These are phyloP conservation scores for Ambrosia artemisiifolia DNA, from an alignment of 129 eudicot genomes.

Conservation along the genomic window DNA sequence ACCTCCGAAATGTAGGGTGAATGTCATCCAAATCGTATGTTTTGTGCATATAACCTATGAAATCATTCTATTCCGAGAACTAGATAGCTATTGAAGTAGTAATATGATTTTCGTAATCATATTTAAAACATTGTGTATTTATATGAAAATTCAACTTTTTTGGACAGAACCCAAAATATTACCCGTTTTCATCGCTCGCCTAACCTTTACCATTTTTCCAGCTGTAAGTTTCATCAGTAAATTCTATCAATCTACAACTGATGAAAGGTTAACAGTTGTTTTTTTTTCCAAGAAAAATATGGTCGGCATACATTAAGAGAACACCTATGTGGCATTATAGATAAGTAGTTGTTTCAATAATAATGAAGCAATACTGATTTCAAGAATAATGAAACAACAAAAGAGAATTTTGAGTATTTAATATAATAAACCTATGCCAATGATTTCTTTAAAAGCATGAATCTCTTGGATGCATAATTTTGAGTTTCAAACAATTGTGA, in stretches of 20 bases:
- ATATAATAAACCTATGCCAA: not conserved
- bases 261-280: not conserved
- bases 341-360: not conserved
- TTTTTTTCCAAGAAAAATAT: not conserved
- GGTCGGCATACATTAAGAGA: not conserved
- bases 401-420: not conserved
- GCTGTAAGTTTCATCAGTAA: not conserved
- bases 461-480: constrained; percentile 5
- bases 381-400: not conserved
- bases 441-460: not conserved
- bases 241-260: not conserved
- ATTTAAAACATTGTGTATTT: not conserved
- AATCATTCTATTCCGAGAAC: not conserved
- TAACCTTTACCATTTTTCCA: not conserved
- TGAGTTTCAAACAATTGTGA: not conserved
- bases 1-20: not conserved
- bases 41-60: not conserved
- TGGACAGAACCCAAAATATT: not conserved
- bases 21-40: not conserved
- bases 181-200: not conserved
- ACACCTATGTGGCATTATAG: not conserved
- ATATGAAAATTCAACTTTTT: not conserved
- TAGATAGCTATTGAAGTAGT: not conserved
- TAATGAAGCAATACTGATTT: not conserved
- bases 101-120: not conserved